Evolutionary conservation across 352 stramenopile genomes (phyloP).

Genomic region (Globisporangium middletonii): DNA sequence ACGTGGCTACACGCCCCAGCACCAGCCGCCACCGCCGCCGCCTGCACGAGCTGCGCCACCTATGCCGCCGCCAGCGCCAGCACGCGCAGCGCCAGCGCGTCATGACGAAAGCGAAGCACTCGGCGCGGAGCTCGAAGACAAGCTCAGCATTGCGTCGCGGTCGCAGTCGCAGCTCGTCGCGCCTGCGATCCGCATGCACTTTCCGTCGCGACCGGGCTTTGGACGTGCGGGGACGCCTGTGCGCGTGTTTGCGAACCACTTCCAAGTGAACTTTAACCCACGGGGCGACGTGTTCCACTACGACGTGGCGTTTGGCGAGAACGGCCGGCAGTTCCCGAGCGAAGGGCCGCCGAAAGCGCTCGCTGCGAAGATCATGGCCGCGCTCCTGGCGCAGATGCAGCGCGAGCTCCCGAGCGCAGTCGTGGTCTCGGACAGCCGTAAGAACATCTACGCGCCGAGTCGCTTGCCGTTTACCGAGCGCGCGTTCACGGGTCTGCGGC

Average conservation of each 20-base stretch:
- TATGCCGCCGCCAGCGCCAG: not conserved
- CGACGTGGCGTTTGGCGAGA: slow-evolving; percentile 49
- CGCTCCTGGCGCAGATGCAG: slow-evolving; percentile 32
- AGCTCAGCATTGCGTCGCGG: slow-evolving; percentile 15
- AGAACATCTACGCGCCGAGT: slow-evolving; percentile 48
- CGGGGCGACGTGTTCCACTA: slow-evolving; percentile 66
- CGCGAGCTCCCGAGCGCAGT: slow-evolving; percentile 27
- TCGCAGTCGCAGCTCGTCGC: slow-evolving; percentile 20
- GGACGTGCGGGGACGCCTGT: slow-evolving; percentile 33
- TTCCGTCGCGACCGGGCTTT: slow-evolving; percentile 50
- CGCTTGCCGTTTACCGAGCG: slow-evolving; percentile 39
- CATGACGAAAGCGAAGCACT: slow-evolving; percentile 9
- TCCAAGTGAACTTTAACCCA: slow-evolving; percentile 43
- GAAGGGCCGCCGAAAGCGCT: slow-evolving; percentile 52
- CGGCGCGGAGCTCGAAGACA: slow-evolving; percentile 32
- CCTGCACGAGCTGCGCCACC: too few relatives aligned
- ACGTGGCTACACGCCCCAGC: not conserved
- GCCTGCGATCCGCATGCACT: slow-evolving; percentile 33
- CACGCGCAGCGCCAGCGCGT: not conserved
- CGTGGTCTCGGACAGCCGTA: slow-evolving; percentile 45
- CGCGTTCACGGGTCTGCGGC: slow-evolving; percentile 27
- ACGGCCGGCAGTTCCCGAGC: slow-evolving; percentile 27
- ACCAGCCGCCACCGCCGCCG: not conserved
- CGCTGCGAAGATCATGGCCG: slow-evolving; percentile 48
- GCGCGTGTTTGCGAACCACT: slow-evolving; percentile 60